These are phyloP conservation scores for Citrus glauca DNA, from an alignment of 345 rosid genomes.

Conservation along the genomic window DNA sequence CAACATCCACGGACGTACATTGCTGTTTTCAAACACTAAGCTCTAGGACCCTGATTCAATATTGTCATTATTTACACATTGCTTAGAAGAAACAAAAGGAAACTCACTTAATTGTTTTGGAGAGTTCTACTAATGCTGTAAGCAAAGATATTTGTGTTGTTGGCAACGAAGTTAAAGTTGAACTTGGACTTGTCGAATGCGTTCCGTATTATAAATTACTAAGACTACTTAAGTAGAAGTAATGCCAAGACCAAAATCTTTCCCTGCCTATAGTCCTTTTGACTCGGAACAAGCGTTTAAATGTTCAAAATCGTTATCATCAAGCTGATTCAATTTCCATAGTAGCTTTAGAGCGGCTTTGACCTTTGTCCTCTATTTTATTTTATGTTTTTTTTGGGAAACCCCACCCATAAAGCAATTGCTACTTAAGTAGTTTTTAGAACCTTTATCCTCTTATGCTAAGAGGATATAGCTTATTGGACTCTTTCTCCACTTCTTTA, in stretches of 20 bases:
- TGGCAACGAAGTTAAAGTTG: not conserved
- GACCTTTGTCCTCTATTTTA: not conserved
- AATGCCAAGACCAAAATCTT: not conserved
- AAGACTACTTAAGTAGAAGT: not conserved
- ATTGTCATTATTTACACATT: not conserved
- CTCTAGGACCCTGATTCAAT: not conserved
- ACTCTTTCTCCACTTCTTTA: slow-evolving; percentile 3
- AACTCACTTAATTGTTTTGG: not conserved
- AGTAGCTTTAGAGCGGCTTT: not conserved
- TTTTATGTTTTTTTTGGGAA: not conserved
- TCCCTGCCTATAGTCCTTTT: not conserved
- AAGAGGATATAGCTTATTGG: slow-evolving; percentile 28
- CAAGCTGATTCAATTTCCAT: not conserved
- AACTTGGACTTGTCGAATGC: not conserved
- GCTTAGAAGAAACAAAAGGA: slow-evolving; percentile 11
- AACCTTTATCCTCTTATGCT: not conserved
- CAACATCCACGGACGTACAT: not conserved
- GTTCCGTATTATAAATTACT: slow-evolving; percentile 14
- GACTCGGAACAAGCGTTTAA: not conserved
- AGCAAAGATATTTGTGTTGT: not conserved
- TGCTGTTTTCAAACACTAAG: not conserved
- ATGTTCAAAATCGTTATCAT: not conserved
- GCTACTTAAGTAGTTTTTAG: not conserved
- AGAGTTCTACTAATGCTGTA: not conserved
- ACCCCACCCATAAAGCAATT: not conserved